Conservation (phyloP, 2,329 filamentous ascomycete genomes). For the Chalara sp. region DNA sequence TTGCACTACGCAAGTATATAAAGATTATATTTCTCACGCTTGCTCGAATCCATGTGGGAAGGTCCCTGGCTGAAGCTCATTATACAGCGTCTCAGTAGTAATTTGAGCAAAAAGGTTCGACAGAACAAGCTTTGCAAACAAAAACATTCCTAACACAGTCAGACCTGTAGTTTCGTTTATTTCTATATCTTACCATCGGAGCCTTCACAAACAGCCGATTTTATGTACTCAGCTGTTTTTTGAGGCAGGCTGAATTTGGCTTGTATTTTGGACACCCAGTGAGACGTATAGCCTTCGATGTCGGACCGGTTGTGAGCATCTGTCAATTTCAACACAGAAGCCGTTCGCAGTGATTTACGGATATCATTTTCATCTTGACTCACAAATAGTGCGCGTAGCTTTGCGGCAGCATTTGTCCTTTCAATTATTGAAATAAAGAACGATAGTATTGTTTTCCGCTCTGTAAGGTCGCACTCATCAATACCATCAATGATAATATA, state of each 20-base stretch:
- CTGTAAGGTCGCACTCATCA: conserved; percentile 31
- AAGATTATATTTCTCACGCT: conserved; percentile 8
- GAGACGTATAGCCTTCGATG: conserved; percentile 22
- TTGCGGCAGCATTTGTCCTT: conserved; percentile 5
- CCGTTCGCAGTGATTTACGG: conserved; percentile 18
- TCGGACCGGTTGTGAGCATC: conserved; percentile 24
- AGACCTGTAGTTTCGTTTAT: too few relatives aligned
- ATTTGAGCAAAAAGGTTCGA: conserved; percentile 18
- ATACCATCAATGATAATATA: conserved; percentile 36
- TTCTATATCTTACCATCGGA: conserved; percentile 10
- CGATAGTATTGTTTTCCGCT: conserved; percentile 26
- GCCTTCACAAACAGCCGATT: conserved; percentile 13
- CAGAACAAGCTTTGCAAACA: conserved; percentile 25
- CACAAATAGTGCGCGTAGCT: conserved; percentile 27
- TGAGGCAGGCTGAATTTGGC: conserved; percentile 17
- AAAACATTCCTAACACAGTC: conserved; percentile 19
- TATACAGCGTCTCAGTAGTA: conserved; percentile 2
- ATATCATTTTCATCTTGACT: conserved; percentile 31
- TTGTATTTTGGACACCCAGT: conserved; percentile 17
- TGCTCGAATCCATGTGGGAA: conserved; percentile 12
- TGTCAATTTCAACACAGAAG: conserved; percentile 20
- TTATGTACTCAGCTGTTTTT: conserved; percentile 11
- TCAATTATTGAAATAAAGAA: conserved; percentile 22
- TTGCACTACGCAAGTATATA: neutral
- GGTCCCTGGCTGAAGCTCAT: conserved; percentile 6